Evolutionary conservation across 2,329 filamentous ascomycete species (phyloP), one percentile per base, ranked within the genome.

Genomic region (Fusarium agapanthi): DNA sequence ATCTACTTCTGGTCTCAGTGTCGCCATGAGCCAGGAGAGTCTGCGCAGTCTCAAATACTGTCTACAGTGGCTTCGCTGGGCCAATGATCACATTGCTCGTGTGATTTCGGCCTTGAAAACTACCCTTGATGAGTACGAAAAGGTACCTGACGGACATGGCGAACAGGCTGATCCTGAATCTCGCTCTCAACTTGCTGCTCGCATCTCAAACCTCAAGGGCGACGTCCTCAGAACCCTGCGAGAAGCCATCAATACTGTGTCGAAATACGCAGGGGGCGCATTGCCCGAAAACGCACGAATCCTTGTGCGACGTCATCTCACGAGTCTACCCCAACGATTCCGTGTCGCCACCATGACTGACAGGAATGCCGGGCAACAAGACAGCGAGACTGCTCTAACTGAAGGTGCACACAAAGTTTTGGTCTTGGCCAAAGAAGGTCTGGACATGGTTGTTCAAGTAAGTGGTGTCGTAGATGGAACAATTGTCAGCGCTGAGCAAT

Each of bases 381-480:
- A 83, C 48, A 80, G 77, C 51, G 83, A 84, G 53, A 79, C 79
- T 14, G 80, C 80, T 22, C 69, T 83, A 15, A 78, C 80, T 26
- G 87, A 91, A 32, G 86, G 87, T 57, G 95, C 94, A 0, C 92
- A 95, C 75, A 88, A 92, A 44, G 95, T 97, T 62, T 84, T 98
- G 18, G 90, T 96, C 3, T 89, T 98, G 57, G 95, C 95, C 12
- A 93, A 92, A 77, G 95, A 98, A 80, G 94, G 95, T 0, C 86
- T 98, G 20, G 95, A 98, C 75, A 97, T 98, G 92, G 95, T 98
- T 87, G 89, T 90, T 2, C 95, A 98, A 80, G 94, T 99, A 55
- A 96, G 91, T 44, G 90, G 91, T 10, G 93, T 98, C 5, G 88
- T 98, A 14, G 93, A 97, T 75, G 93, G 94, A 59, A 98, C 96